Percentiles rank a stretch among this genome's conserved stretches.
Conservation (phyloP, 805 yeast genomes). For the Ogataea glucozyma region DNA sequence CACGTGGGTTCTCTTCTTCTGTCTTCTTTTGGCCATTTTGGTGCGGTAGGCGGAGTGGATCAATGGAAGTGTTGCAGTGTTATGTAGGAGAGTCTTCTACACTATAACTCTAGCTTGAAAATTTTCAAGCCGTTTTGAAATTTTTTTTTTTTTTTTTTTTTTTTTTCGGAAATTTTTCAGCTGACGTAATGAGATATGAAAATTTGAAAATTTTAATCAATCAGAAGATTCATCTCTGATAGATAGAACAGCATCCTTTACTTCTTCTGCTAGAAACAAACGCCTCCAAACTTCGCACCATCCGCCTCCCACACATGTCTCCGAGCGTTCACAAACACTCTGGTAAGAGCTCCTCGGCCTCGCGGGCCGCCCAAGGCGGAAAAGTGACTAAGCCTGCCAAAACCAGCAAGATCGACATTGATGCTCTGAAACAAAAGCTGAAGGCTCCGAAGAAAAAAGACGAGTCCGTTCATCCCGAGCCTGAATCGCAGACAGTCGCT, state of each 20-base stretch:
- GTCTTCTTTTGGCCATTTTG: constrained; percentile 40
- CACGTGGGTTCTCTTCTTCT: constrained; percentile 86
- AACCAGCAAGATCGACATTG: constrained; percentile 29
- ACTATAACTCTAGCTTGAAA: too few relatives aligned
- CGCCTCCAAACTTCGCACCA: neutral
- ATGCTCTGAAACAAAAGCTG: constrained; percentile 33
- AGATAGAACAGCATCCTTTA: too few relatives aligned
- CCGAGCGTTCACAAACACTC: constrained; percentile 15
- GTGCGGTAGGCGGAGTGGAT: too few relatives aligned
- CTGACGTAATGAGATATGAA: constrained; percentile 5
- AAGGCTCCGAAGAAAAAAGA: constrained; percentile 20
- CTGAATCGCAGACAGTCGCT: constrained; percentile 13
- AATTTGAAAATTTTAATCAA: too few relatives aligned
- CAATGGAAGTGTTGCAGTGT: too few relatives aligned
- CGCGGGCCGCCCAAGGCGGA: neutral
- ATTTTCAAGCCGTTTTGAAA: constrained; percentile 1
- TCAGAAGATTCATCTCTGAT: too few relatives aligned
- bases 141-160: constrained; percentile 4
- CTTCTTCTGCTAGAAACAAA: neutral
- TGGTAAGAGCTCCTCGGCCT: neutral
- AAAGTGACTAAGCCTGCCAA: constrained; percentile 4
- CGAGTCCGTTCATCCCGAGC: constrained; percentile 9
- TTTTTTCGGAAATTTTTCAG: constrained; percentile 6
- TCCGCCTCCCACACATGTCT: constrained; percentile 15
- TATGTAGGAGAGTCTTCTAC: too few relatives aligned